Base-by-base conservation (phyloP, 306 rosid species). In the Betula pendula region DNA sequence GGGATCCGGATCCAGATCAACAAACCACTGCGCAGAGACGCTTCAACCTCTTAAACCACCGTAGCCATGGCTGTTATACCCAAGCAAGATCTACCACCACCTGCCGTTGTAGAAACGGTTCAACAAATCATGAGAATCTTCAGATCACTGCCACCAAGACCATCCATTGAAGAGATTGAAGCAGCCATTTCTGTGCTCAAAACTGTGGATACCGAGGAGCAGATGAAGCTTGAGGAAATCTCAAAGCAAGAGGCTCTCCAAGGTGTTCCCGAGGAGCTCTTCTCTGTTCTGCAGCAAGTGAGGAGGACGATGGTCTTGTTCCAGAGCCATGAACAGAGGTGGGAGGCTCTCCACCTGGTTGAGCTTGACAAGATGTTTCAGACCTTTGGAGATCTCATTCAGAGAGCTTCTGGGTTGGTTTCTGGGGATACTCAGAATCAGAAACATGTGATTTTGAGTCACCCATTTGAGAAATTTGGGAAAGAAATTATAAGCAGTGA, bases 81-180 rank as follows among this genome's bases (percentile, higher is more conserved):
- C 31, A 58, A 76, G 53, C 84, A 85, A 65, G 83, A 76, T 63
- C 83, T 80, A 13, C 81, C 83, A 67, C 80, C 89, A 7, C 79
- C 84, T 75, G 85, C 79, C 20, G 60, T 84, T 43, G 79, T 81
- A 4, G 83, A 83, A 65, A 68, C 97, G 6, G 89, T 92, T 2
- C 76, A 84, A 69, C 92, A 95, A 68, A 88, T 95, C 81, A 89
- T 90, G 69, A 59, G 42, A 70, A 83, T 83, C 47, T 95, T 84
- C 56, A 65, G 81, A 44, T 95, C 98, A 29, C 91, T 95, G n/a
- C 96, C 98, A 27, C 90, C 85, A 47, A 75, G 98, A 27, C 96
- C 98, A 62, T 82, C 96, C 74, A 78, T 90, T 47, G 88, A 92
- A 73, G 95, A 90, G 43, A 79, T 95, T 6, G 96, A 90, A 87